A percentile compares a stretch with the other conserved stretches of the same genome.
These are phyloP conservation scores for Dioscorea alata DNA, from an alignment of 106 monocot genomes.

Conservation along the genomic window DNA sequence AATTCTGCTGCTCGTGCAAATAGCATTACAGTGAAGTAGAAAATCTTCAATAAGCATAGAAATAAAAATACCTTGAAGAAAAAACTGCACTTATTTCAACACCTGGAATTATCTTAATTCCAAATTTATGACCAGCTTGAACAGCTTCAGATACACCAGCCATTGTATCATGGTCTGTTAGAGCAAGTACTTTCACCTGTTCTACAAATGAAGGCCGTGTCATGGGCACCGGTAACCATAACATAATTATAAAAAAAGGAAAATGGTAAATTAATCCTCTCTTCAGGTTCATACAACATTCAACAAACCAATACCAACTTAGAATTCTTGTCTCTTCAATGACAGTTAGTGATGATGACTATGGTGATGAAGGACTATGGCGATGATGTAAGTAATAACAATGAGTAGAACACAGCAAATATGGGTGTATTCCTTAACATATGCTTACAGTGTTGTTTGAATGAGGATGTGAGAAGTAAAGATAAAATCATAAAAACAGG, in stretches of 20 bases:
- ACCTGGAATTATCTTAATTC: constrained; percentile 89
- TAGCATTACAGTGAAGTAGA: not conserved
- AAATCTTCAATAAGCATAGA: not conserved
- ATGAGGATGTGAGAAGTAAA: too few species aligned
- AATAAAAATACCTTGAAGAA: constrained; percentile 41
- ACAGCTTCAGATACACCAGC: constrained; percentile 76
- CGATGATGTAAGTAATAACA: too few species aligned
- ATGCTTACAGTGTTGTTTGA: too few species aligned
- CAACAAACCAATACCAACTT: not conserved
- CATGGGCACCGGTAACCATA: too few species aligned
- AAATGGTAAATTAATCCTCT: not conserved
- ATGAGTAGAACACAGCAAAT: too few species aligned
- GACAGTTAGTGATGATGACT: too few species aligned
- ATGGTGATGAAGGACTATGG: too few species aligned
- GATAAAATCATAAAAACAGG: too few species aligned
- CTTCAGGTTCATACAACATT: constrained; percentile 1
- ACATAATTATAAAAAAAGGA: too few species aligned
- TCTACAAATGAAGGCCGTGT: not conserved
- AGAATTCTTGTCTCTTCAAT: too few species aligned
- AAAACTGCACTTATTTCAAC: constrained; percentile 87
- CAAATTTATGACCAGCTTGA: constrained; percentile 48
- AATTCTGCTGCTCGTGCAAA: too few species aligned
- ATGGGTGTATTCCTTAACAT: too few species aligned
- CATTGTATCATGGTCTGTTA: constrained; percentile 96
- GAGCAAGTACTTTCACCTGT: constrained; percentile 93